Evolutionary conservation across 2,329 filamentous ascomycete genomes (phyloP).

Genomic region (Scopulariopsis brevicaulis): DNA sequence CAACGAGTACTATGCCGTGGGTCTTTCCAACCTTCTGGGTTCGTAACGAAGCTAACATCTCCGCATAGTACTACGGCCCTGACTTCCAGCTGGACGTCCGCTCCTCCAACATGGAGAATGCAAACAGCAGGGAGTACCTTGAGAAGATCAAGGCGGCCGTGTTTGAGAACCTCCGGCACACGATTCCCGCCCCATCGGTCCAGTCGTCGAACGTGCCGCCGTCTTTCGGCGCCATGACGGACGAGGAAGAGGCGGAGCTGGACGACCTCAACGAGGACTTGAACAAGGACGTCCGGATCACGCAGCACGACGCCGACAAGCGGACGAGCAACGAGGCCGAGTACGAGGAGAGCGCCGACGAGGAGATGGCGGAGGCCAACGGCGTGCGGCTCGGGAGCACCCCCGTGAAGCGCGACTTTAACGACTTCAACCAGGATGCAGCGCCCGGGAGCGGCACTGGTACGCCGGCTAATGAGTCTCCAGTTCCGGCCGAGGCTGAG

Average conservation of each 20-base stretch:
- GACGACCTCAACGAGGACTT: constrained; percentile 72
- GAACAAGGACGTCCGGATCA: constrained; percentile 74
- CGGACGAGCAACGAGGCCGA: constrained; percentile 67
- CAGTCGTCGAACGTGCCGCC: constrained; percentile 73
- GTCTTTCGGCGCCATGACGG: constrained; percentile 49
- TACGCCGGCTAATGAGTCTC: constrained; percentile 17
- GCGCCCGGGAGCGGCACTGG: constrained; percentile 12
- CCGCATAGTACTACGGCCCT: constrained; percentile 68
- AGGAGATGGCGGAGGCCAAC: constrained; percentile 64
- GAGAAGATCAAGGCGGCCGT: constrained; percentile 73
- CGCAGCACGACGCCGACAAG: constrained; percentile 73
- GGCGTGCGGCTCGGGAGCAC: constrained; percentile 41
- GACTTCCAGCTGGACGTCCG: constrained; percentile 87
- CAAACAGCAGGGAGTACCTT: constrained; percentile 73
- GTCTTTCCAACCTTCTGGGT: constrained; percentile 7
- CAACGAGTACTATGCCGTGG: constrained; percentile 85
- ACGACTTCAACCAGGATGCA: constrained; percentile 28
- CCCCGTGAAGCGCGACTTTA: constrained; percentile 37
- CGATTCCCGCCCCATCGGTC: constrained; percentile 77
- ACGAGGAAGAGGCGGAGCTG: constrained; percentile 54
- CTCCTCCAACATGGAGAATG: constrained; percentile 81
- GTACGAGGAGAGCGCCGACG: constrained; percentile 80
- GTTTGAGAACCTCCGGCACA: constrained; percentile 76
- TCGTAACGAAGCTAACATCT: neutral
- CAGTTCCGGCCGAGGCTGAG: constrained; percentile 14